Evolutionary conservation across 1,139 yeast species (phyloP).

Genomic region (Yamadazyma sp.): DNA sequence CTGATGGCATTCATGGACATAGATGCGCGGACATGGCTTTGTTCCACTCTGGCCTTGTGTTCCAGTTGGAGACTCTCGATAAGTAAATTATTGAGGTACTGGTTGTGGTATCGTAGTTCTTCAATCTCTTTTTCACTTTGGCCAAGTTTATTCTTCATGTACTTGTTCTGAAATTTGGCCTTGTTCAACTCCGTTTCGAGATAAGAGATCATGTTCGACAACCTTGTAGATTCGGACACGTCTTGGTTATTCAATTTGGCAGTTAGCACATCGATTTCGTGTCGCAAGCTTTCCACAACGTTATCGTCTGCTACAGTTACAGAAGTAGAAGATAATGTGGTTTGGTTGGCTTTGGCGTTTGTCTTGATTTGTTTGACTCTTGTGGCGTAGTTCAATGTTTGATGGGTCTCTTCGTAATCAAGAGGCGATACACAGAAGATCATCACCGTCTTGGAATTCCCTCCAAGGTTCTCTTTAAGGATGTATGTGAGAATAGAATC

Average conservation of each 20-base stretch:
- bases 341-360: conserved; percentile 48
- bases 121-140: conserved; percentile 19
- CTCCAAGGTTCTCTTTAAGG: conserved; percentile 69
- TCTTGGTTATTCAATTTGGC: conserved; percentile 19
- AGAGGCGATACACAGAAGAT: conserved; percentile 74
- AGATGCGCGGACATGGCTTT: background rate
- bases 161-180: conserved; percentile 36
- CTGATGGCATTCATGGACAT: conserved; percentile 1
- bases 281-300: conserved; percentile 29
- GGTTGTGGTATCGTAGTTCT: conserved; percentile 30
- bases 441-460: conserved; percentile 76
- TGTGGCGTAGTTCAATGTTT: conserved; percentile 73
- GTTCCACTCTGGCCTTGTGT: conserved; percentile 2
- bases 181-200: conserved; percentile 32
- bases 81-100: conserved; percentile 23
- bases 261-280: conserved; percentile 33
- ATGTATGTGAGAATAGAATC: conserved; percentile 75
- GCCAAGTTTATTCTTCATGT: conserved; percentile 21
- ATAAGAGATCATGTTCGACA: conserved; percentile 28
- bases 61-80: conserved; percentile 1
- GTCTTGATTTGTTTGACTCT: conserved; percentile 71
- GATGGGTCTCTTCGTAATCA: conserved; percentile 71
- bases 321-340: conserved; percentile 29
- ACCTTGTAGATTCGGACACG: conserved; percentile 11
- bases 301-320: conserved; percentile 24